These are phyloP conservation scores for Eremothecium coryli DNA, from an alignment of 1,139 yeast genomes.

Conservation along the genomic window DNA sequence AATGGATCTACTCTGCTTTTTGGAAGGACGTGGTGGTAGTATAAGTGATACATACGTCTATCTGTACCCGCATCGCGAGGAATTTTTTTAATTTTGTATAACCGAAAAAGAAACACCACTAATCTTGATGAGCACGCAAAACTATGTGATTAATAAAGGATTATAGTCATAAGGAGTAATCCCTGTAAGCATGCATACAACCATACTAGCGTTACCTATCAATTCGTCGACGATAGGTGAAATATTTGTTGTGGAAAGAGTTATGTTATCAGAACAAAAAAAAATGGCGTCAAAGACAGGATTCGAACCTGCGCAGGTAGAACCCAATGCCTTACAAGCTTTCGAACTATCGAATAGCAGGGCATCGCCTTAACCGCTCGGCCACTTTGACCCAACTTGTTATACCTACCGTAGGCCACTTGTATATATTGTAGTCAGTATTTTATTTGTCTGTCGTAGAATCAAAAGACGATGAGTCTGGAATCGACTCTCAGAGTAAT, in stretches of 20 bases:
- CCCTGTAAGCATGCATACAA: not conserved
- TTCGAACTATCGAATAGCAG: slow-evolving; percentile 42
- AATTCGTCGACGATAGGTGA: not conserved
- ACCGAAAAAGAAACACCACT: not conserved
- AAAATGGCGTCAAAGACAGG: slow-evolving; percentile 48
- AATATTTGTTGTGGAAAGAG: not conserved
- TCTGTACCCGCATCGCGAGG: not conserved
- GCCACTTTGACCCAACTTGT: slow-evolving; percentile 54
- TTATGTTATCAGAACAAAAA: slow-evolving; percentile 9
- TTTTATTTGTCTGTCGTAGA: too few species aligned
- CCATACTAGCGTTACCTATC: not conserved
- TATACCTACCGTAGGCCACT: too few species aligned
- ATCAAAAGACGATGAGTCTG: too few species aligned
- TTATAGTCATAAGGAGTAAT: not conserved
- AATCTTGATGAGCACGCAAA: not conserved
- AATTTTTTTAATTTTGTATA: not conserved
- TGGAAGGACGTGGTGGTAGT: not conserved
- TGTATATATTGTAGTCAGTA: too few species aligned
- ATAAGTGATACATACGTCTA: not conserved
- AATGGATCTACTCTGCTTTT: not conserved
- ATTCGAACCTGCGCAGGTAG: slow-evolving; percentile 58
- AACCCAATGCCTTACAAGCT: slow-evolving; percentile 44
- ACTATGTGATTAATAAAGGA: too few species aligned
- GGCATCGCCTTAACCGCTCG: slow-evolving; percentile 88
- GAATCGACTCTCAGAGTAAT: too few species aligned